Percentiles rank a stretch among this genome's conserved stretches.
Conservation (phyloP, 2,329 filamentous ascomycete genomes). For the Diplodia sapinea region DNA sequence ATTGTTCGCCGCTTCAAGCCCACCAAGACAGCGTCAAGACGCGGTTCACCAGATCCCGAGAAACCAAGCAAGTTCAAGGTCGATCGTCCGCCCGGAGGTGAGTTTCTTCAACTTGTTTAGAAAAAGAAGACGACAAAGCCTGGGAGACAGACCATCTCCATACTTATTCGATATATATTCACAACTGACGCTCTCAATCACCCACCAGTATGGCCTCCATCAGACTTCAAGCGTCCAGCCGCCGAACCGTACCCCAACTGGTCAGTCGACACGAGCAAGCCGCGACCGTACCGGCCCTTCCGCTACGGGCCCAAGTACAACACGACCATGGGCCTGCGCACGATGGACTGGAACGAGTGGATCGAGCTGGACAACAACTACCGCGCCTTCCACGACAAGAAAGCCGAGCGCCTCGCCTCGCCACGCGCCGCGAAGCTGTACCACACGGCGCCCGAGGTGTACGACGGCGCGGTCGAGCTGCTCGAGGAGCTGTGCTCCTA, state of each 20-base stretch:
- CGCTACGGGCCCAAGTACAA: conserved; percentile 77
- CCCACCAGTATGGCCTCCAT: conserved; percentile 61
- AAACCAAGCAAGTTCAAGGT: conserved; percentile 47
- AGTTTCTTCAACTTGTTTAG: conserved; percentile 19
- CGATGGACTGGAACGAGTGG: conserved; percentile 74
- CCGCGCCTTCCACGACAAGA: conserved; percentile 73
- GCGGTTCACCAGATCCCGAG: conserved; percentile 53
- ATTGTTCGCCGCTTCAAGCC: conserved; percentile 41
- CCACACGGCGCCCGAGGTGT: conserved; percentile 71
- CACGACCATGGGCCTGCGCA: conserved; percentile 78
- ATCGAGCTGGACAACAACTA: conserved; percentile 86
- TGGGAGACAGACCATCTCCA: no score
- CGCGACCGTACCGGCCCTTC: conserved; percentile 79
- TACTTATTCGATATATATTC: background rate
- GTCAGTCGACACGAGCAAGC: conserved; percentile 71
- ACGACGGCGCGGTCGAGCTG: conserved; percentile 74
- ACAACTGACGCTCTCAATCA: conserved; percentile 28
- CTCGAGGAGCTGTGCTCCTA: conserved; percentile 75
- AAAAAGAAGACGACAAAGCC: background rate
- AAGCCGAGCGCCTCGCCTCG: conserved; percentile 66
- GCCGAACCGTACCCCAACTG: conserved; percentile 70
- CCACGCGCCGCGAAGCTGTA: conserved; percentile 72
- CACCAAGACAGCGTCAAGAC: conserved; percentile 31
- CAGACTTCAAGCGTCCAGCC: conserved; percentile 64
- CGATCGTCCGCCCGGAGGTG: conserved; percentile 56